Base-by-base conservation (phyloP, 257 asterid genomes). In the Penstemon barbatus region DNA sequence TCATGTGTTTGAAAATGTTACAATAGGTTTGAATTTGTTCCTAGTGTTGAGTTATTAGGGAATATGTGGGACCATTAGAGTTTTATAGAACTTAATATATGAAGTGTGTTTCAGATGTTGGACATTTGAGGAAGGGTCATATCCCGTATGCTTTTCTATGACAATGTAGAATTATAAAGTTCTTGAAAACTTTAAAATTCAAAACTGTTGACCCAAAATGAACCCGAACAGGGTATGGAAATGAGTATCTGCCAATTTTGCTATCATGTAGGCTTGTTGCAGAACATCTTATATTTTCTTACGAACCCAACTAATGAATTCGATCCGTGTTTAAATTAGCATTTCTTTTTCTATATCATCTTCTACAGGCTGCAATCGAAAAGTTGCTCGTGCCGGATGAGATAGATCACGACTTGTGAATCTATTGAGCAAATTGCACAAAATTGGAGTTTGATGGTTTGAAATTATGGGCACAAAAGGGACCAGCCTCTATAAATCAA, bases 321-420 rank as follows among this genome's bases (percentile, higher is more conserved):
- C 5, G 9, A 37, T 38, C 12, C 7, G 0, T 58, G 3, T 37
- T 57, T 41, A 12, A 64, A 61, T 38, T 38, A 61, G 49, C 63
- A 48, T 12, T 60, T 64, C 33, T 61, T 3, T 65, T 46, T 68
- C 33, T 55, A 57, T 25, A 25, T 25, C 33, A 25, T 25, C 33
- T 25, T 25, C 33, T 25, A 61, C 87, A 92, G 97, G 95, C 98
- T 57, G 95, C 95, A 42, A 90, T 93, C 48, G 98, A 93, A 57
- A 93, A 88, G 87, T 75, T 90, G 85, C 95, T 84, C 57, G 96
- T 93, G 12, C 98, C 98, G 8, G 98, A 93, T 54, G 98, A 93
- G 60, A 40, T 88, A 60, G 95, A 88, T 53, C 95, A 91, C n/a
- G 73, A 69, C 25, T 44, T 78, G 78, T 84, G 82, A 91, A 52